phyloP scores from a whole-genome alignment of 352 stramenopile species.

The Peronospora belbahrii region DNA sequence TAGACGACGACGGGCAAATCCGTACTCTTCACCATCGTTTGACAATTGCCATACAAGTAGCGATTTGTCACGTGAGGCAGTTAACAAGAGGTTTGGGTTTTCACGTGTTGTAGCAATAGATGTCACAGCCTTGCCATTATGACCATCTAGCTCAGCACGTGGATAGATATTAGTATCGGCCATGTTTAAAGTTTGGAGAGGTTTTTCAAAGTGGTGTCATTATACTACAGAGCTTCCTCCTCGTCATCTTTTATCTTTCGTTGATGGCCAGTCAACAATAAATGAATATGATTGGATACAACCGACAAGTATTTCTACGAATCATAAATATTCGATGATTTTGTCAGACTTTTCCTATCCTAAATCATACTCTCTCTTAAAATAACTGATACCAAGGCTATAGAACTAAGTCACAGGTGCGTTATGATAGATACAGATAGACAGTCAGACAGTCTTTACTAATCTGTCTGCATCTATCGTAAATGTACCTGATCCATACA shows the following conservation, averaged over 20 bases:
- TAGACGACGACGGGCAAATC: conserved; percentile 94
- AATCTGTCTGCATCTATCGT: no score
- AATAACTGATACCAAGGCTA: no score
- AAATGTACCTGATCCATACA: no score
- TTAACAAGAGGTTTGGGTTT: conserved; percentile 98
- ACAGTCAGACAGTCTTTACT: no score
- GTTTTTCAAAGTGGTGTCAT: conserved; percentile 25
- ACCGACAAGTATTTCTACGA: background rate
- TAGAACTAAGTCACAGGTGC: no score
- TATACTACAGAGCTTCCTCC: background rate
- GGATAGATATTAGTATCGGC: conserved; percentile 82
- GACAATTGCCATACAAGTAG: conserved; percentile 85
- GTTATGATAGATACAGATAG: no score
- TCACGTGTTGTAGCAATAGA: conserved; percentile 97
- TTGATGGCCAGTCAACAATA: background rate
- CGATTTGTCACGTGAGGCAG: conserved; percentile 96
- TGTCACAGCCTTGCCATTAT: conserved; percentile 88
- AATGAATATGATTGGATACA: background rate
- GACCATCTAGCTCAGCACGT: conserved; percentile 80
- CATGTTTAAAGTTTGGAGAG: conserved; percentile 35
- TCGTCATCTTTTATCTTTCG: background rate
- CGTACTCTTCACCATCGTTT: conserved; percentile 97
- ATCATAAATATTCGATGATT: no score
- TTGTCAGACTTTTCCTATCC: no score
- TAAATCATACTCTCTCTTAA: no score